A percentile compares a stretch with the other conserved stretches of the same genome.
phyloP scores from a whole-genome alignment of 2,329 filamentous ascomycete genomes.

The Fusarium sp. region DNA sequence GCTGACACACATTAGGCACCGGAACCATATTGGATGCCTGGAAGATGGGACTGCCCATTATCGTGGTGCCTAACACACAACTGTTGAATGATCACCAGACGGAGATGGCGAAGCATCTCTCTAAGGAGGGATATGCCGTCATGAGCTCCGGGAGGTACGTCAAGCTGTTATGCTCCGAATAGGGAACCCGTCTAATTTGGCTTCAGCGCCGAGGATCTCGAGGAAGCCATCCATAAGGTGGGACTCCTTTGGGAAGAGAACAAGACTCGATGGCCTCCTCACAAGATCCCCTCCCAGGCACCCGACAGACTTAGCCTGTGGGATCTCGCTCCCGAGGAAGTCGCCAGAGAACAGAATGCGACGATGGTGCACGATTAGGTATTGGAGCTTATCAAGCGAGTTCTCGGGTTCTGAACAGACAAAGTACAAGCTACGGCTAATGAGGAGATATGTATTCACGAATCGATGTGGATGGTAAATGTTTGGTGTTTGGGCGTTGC shows the following conservation, averaged over 20 bases:
- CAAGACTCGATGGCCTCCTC: constrained; percentile 53
- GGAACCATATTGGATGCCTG: constrained; percentile 90
- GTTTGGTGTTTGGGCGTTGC: constrained; percentile 33
- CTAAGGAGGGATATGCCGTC: constrained; percentile 81
- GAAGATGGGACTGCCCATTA: constrained; percentile 78
- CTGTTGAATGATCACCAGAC: constrained; percentile 92
- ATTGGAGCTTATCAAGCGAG: constrained; percentile 21
- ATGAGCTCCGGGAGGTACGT: constrained; percentile 75
- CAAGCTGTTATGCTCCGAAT: background rate
- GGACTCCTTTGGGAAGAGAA: constrained; percentile 55
- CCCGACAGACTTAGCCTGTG: constrained; percentile 51
- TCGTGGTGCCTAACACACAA: constrained; percentile 87
- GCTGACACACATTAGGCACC: constrained; percentile 70
- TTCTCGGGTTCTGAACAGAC: constrained; percentile 4
- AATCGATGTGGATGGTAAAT: constrained; percentile 13
- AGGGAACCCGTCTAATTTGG: constrained; percentile 1
- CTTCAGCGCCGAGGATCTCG: constrained; percentile 51
- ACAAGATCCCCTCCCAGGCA: constrained; percentile 42
- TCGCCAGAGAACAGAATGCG: constrained; percentile 53
- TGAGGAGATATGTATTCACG: background rate
- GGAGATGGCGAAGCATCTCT: constrained; percentile 84
- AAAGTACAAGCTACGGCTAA: background rate
- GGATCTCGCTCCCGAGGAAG: constrained; percentile 53
- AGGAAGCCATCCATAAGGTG: constrained; percentile 55
- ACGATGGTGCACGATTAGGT: constrained; percentile 58